Evolutionary conservation across 768 basidiomycete species (phyloP), one percentile per base, ranked within the genome.

Genomic region (Terana coerulea): DNA sequence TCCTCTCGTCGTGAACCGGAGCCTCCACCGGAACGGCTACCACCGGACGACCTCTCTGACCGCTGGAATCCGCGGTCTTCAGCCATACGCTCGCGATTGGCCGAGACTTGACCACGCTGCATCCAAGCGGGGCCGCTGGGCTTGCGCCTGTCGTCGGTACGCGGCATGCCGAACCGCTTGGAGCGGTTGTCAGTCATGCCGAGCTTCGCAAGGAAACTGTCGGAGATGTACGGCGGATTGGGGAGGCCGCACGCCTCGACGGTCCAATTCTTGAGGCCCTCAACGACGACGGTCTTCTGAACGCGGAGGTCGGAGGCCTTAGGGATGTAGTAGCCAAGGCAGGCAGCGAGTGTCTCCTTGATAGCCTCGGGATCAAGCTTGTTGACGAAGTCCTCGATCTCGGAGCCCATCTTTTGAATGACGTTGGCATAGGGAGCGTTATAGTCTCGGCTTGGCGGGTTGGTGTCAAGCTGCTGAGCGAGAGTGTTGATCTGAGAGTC

Each of bases 271-370:
- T 80, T 78, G 47, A 81, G 68, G 14, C 83, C 84, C 33, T 78
- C 68, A 9, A 87, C 54, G 47, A 88, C 65, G 31, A 69, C 72
- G 6, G 63, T 58, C 47, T 70, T 70, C 35, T 67, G 62, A 2
- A 74, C 59, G 25, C 80, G 72, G 41, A 91, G 60, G 36, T 81
- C 74, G 5, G 64, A 64, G 1, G 70, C 49, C 55, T 80, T 78
- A 36, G 76, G 66, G 30, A 81, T 59, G 68, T 91, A 91, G 70
- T 83, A 91, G 1, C 91, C 91, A 17, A 92, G 67, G 48, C 85
- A 64, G 12, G 84, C 80, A 19, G 79, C 73, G 61, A 89, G 83
- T 1, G 84, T 79, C 47, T 84, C 81, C 39, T 71, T 68, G 39
- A 91, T 59, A 2, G 78, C 77, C 3, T 74, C 75, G 19, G 69